phyloP scores from a whole-genome alignment of 1,284 basidiomycete genomes.

The Cystobasidium pallidum region DNA sequence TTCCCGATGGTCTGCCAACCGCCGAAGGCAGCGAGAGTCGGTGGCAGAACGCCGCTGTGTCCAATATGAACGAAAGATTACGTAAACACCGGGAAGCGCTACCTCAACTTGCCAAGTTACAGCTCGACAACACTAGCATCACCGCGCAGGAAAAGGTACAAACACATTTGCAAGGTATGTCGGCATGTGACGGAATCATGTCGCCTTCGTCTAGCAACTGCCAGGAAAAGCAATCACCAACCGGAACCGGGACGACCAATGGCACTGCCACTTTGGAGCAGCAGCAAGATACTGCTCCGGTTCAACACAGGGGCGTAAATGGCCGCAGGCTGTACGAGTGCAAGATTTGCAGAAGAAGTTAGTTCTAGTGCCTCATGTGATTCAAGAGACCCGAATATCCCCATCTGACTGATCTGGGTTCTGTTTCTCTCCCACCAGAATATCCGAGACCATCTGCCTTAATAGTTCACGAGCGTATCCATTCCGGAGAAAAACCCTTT shows the following conservation, averaged over 20 bases:
- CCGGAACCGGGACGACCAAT: background rate
- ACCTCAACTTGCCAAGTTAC: background rate
- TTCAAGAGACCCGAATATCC: no score
- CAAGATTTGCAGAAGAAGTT: conserved; percentile 25
- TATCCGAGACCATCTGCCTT: conserved; percentile 40
- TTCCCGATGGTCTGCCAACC: no score
- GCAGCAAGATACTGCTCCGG: no score
- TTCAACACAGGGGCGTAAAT: background rate
- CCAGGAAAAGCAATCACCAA: background rate
- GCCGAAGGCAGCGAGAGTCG: background rate
- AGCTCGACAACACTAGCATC: background rate
- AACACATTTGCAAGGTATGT: background rate
- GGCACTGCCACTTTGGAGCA: background rate
- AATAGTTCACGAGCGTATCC: conserved; percentile 38
- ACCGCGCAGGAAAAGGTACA: background rate
- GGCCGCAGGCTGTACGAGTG: conserved; percentile 32
- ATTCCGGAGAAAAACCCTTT: conserved; percentile 42
- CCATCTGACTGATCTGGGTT: no score
- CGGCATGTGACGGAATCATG: background rate
- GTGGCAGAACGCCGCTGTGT: no score
- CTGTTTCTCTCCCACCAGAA: conserved; percentile 14
- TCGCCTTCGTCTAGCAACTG: background rate
- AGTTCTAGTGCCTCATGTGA: background rate
- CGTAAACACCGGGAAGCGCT: background rate
- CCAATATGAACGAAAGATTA: background rate